phyloP scores from a whole-genome alignment of 2,329 filamentous ascomycete genomes.

The Microascus cirrosus region DNA sequence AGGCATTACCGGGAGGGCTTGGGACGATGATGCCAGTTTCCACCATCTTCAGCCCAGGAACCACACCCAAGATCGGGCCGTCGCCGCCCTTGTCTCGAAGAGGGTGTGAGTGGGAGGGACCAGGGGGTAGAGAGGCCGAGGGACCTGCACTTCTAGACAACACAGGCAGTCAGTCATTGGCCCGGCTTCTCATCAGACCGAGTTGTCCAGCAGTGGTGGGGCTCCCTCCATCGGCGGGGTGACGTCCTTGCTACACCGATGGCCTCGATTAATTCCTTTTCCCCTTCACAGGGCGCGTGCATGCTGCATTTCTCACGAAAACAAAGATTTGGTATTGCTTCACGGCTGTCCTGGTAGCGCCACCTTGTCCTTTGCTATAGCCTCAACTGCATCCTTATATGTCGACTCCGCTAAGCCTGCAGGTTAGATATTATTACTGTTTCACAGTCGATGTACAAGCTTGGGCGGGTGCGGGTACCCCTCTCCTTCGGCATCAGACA shows the following conservation, averaged over 20 bases:
- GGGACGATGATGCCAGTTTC: neutral
- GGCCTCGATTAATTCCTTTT: too few species aligned
- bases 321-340: neutral
- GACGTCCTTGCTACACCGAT: too few species aligned
- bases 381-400: neutral
- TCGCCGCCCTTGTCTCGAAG: neutral
- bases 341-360: conserved; percentile 1
- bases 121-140: neutral
- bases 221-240: too few species aligned
- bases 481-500: too few species aligned
- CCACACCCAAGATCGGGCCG: conserved; percentile 3
- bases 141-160: neutral
- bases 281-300: neutral
- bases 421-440: neutral
- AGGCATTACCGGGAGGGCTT: conserved; percentile 1
- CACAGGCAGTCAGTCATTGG: neutral
- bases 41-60: conserved; percentile 1
- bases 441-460: neutral
- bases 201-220: too few species aligned
- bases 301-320: neutral
- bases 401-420: neutral
- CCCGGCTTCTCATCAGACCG: too few species aligned
- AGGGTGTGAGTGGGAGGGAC: neutral
- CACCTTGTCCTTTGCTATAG: conserved; percentile 1
- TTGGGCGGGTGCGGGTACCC: neutral